These are phyloP conservation scores for Fusarium coicis DNA, from an alignment of 2,329 filamentous ascomycete species.

Conservation along the genomic window DNA sequence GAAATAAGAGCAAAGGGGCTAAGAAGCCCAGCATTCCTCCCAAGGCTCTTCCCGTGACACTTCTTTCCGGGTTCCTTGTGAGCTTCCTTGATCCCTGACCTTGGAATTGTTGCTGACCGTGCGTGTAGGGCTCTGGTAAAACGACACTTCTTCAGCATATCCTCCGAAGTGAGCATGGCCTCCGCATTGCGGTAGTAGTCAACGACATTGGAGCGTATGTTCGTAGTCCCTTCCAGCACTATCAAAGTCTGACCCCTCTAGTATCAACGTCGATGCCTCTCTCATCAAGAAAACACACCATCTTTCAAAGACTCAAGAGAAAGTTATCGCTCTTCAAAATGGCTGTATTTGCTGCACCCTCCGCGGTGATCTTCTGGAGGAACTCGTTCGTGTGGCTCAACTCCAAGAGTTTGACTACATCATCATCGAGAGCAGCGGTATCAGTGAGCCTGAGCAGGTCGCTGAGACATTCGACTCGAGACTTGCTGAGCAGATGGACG, in stretches of 20 bases:
- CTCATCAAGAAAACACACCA: constrained; percentile 67
- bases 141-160: constrained; percentile 77
- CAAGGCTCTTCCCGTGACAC: constrained; percentile 48
- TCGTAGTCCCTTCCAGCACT: accelerated
- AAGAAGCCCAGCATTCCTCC: constrained; percentile 27
- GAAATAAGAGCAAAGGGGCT: constrained; percentile 17
- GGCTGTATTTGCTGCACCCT: constrained; percentile 83
- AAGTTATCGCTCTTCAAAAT: constrained; percentile 75
- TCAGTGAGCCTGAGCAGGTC: constrained; percentile 79
- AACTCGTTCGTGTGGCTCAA: constrained; percentile 72
- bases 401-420: constrained; percentile 75
- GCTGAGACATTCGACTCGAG: constrained; percentile 76
- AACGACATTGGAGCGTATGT: constrained; percentile 74
- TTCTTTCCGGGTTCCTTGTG: constrained; percentile 51
- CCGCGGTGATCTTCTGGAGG: constrained; percentile 75
- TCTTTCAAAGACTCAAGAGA: constrained; percentile 69
- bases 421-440: constrained; percentile 76
- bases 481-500: constrained; percentile 60
- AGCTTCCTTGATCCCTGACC: accelerated
- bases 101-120: background rate
- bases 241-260: constrained; percentile 34
- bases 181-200: constrained; percentile 77
- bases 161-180: constrained; percentile 72
- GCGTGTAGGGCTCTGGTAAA: constrained; percentile 71
- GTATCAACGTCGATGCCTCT: constrained; percentile 73